A percentile compares a stretch with the other conserved stretches of the same genome.
Conservation (phyloP, 352 stramenopile genomes). For the Pythium chondricola region DNA sequence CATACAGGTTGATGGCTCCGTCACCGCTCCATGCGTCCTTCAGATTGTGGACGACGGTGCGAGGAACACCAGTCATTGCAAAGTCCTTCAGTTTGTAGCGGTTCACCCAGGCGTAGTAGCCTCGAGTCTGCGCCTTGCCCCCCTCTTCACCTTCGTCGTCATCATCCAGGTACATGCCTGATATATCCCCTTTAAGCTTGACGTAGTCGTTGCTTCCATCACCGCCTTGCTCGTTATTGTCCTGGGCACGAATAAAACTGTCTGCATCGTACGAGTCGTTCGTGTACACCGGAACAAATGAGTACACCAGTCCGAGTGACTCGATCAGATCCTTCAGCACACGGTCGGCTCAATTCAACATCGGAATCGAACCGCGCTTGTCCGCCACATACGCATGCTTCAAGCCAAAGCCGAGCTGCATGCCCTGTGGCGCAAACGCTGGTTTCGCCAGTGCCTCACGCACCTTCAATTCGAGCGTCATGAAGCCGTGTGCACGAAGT, state of each 20-base stretch:
- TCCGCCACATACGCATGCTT: conserved; percentile 1
- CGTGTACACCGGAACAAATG: conserved; percentile 12
- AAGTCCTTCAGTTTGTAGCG: neutral
- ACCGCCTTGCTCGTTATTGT: neutral
- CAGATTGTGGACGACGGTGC: neutral
- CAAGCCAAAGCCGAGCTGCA: conserved; percentile 11
- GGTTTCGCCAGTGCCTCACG: conserved; percentile 1
- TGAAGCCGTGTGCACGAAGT: neutral
- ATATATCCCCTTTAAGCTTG: neutral
- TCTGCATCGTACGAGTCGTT: neutral
- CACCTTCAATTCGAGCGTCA: neutral
- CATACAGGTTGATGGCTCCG: neutral
- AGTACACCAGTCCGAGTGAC: conserved; percentile 7
- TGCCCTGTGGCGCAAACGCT: conserved; percentile 3
- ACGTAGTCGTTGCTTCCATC: neutral
- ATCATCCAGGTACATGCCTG: neutral
- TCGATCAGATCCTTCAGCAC: conserved; percentile 7
- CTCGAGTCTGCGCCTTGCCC: neutral
- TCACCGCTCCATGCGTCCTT: conserved; percentile 2
- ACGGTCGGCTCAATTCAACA: conserved; percentile 11
- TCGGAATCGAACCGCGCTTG: neutral
- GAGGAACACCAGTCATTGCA: neutral
- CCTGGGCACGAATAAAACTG: neutral
- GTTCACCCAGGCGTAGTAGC: neutral
- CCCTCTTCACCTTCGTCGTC: neutral